Evolutionary conservation across 257 asterid genomes (phyloP).

Genomic region (Galeopsis tetrahit): DNA sequence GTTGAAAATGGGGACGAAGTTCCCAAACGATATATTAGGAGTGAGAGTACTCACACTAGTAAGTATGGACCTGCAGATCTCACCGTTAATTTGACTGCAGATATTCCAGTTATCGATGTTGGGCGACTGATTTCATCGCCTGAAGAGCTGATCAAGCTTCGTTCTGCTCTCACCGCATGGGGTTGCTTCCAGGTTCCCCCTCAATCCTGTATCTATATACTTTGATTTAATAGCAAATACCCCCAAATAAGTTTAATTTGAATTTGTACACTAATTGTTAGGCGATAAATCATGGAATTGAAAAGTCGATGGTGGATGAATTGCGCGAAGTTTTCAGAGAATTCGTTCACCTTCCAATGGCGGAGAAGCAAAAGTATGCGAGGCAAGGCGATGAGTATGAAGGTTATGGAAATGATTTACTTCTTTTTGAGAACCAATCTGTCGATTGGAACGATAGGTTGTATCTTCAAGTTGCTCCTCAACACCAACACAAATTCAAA

Average conservation of each 20-base stretch:
- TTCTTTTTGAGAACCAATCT: slow-evolving; percentile 55
- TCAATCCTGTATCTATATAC: neutral
- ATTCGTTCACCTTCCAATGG: slow-evolving; percentile 55
- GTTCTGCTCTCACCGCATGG: slow-evolving; percentile 56
- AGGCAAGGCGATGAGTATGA: slow-evolving; percentile 46
- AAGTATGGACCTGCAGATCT: slow-evolving; percentile 38
- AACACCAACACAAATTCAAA: slow-evolving; percentile 41
- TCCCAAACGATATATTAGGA: slow-evolving; percentile 50
- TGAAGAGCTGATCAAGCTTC: slow-evolving; percentile 51
- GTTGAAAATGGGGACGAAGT: slow-evolving; percentile 46
- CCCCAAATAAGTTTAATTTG: too few relatives aligned
- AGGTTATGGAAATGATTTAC: slow-evolving; percentile 66
- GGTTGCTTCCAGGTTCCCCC: slow-evolving; percentile 68
- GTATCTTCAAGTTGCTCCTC: slow-evolving; percentile 55
- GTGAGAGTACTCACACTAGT: slow-evolving; percentile 15
- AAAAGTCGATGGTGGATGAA: slow-evolving; percentile 44
- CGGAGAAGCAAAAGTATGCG: slow-evolving; percentile 56
- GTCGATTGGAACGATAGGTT: slow-evolving; percentile 76
- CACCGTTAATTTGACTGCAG: slow-evolving; percentile 31
- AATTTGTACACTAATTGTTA: slow-evolving; percentile 20
- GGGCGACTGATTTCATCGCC: slow-evolving; percentile 32
- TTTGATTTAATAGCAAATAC: neutral
- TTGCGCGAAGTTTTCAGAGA: slow-evolving; percentile 38
- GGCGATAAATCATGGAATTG: slow-evolving; percentile 73
- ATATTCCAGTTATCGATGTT: slow-evolving; percentile 55